Evolutionary conservation across 2,329 filamentous ascomycete species (phyloP), one percentile per base, ranked within the genome.

Genomic region (Talaromyces islandicus): DNA sequence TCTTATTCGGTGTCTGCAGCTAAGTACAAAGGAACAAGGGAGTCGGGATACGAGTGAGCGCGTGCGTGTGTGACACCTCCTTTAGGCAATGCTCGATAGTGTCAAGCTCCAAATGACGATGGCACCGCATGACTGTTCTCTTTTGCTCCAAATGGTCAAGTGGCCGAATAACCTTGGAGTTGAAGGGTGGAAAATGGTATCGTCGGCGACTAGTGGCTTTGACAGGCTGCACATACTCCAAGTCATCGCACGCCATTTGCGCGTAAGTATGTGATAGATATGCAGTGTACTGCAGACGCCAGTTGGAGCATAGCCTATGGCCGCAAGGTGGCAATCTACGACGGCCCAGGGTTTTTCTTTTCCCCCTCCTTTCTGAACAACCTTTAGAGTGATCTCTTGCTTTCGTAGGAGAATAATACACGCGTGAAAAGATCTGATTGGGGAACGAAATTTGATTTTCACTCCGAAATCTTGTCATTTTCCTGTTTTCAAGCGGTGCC

Each of bases 321-420:
- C n/a, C 29, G 32, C 25, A 30, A 43, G 27, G 59, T 60, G 59
- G 59, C 54, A 60, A 60, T 50, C 54, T n/a, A 27, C 48, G 12
- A 52, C 24, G 21, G 14, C 21, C 48, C 7, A 21, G 3, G 24
- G 19, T 4, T n/a, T 9, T 5, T 12, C 48, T 53, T 58, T 19
- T 9, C 43, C 21, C 43, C 10, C 19, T 24, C 43, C 21, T 19
- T 24, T 46, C 3, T 11, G 43, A 46, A 3, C 32, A 43, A n/a
- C 7, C 32, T 38, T 3, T 38, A 38, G 25, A 38, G 32, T 2
- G 32, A 38, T 3, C n/a, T 43, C 41, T 46, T 46, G 43, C n/a
- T 11, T 46, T 46, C 35, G 43, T 46, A 46, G 43, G 4, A 19
- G 21, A 46, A 46, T 11, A 14, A 43, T 21, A 10, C 11, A 6